phyloP scores from a whole-genome alignment of 768 basidiomycete species.

The Lentinula lateritia region DNA sequence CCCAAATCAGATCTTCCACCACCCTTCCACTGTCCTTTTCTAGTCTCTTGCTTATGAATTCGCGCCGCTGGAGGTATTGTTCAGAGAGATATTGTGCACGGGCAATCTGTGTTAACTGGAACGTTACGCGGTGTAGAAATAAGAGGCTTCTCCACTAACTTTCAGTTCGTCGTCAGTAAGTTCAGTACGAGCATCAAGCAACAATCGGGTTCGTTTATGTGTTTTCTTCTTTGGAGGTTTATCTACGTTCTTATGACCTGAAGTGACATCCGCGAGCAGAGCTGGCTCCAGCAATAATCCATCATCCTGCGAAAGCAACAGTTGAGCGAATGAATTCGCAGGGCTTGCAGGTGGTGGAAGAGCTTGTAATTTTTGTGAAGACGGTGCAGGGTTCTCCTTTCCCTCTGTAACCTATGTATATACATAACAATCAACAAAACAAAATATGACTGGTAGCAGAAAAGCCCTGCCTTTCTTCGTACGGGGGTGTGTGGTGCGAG shows the following conservation, averaged over 20 bases:
- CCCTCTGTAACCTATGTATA: not conserved
- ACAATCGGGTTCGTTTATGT: slow-evolving; percentile 46
- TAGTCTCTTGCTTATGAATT: slow-evolving; percentile 42
- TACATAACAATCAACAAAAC: not conserved
- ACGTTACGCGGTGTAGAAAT: not conserved
- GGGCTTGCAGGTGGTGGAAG: slow-evolving; percentile 17
- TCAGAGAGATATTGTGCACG: slow-evolving; percentile 62
- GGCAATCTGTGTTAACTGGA: slow-evolving; percentile 35
- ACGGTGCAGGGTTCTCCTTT: slow-evolving; percentile 5
- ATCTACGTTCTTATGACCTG: slow-evolving; percentile 17
- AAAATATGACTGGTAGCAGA: not conserved
- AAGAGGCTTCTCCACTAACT: slow-evolving; percentile 26
- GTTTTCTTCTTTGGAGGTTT: slow-evolving; percentile 17
- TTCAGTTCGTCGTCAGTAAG: slow-evolving; percentile 80
- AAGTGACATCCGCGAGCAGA: slow-evolving; percentile 24
- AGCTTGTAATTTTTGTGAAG: slow-evolving; percentile 1
- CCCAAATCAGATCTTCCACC: slow-evolving; percentile 63
- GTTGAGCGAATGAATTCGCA: slow-evolving; percentile 32
- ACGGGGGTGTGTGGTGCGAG: slow-evolving; percentile 8
- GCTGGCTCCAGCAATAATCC: slow-evolving; percentile 14
- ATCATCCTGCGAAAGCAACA: slow-evolving; percentile 33
- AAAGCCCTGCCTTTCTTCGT: slow-evolving; percentile 14
- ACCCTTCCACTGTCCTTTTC: slow-evolving; percentile 51
- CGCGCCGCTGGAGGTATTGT: slow-evolving; percentile 50
- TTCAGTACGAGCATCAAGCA: slow-evolving; percentile 72